Conservation (phyloP, 768 basidiomycete species). For the Suillus lakei region DNA sequence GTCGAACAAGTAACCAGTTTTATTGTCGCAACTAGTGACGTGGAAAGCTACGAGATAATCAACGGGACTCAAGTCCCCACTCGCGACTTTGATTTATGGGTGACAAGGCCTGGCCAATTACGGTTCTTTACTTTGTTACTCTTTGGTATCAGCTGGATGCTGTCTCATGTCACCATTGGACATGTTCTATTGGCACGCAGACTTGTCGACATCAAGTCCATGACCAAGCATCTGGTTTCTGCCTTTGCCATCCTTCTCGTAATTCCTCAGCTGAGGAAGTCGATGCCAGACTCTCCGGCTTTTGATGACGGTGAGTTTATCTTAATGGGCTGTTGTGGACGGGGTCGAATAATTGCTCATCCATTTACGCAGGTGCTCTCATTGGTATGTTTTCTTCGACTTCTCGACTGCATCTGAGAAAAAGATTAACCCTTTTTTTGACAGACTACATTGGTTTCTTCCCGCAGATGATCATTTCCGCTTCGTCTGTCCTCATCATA, state of each 20-base stretch:
- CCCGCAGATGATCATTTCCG: constrained; percentile 58
- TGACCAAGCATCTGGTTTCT: constrained; percentile 44
- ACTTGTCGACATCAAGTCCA: constrained; percentile 31
- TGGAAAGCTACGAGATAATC: constrained; percentile 39
- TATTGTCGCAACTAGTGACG: constrained; percentile 44
- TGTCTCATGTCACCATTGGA: constrained; percentile 56
- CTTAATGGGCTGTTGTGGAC: constrained; percentile 15
- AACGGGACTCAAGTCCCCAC: constrained; percentile 29
- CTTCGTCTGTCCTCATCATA: constrained; percentile 45
- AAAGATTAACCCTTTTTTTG: background rate
- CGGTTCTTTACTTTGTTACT: constrained; percentile 50
- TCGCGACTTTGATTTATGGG: constrained; percentile 51
- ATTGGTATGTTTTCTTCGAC: constrained; percentile 41
- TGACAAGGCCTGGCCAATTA: constrained; percentile 49
- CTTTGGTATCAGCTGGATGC: constrained; percentile 55
- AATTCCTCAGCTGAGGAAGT: constrained; percentile 54
- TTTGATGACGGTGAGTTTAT: constrained; percentile 42
- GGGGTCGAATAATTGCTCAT: background rate
- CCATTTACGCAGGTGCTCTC: constrained; percentile 42
- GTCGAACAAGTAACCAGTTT: constrained; percentile 54
- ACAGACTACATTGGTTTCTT: constrained; percentile 61
- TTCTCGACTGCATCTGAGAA: background rate
- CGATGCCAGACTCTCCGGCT: constrained; percentile 63
- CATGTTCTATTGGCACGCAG: constrained; percentile 49
- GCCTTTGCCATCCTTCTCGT: constrained; percentile 47